Base-by-base conservation (phyloP, 805 yeast genomes). In the Grigorovia humatica region DNA sequence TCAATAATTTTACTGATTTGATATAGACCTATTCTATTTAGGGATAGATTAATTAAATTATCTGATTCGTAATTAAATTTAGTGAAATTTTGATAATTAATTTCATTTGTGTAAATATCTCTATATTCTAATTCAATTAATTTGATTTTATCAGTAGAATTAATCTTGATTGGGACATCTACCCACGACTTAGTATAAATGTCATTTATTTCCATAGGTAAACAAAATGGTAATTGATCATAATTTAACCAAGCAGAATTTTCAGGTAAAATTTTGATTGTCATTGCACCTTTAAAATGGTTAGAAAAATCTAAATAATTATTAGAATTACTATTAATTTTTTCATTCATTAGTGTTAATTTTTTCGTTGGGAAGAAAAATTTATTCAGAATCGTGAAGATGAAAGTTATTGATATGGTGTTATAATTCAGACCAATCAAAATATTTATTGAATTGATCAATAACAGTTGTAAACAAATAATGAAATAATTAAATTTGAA, bases 251-350 rank as follows among this genome's bases (percentile, higher is more conserved):
- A 73, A 4, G 95, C 96, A 0, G 95, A 83, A 45, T 95, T 85
- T 67, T 91, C 97, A 0, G 99, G 98, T 40, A 93, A 71, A 55
- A 86, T 85, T 61, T 90, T 85, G 55, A 93, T 83, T 0, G 90
- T 85, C 61, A 87, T 86, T 44, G 81, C 81, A 45, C 99, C 99
- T 60, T 80, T 84, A 65, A 90, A 85, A 65, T 89, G 95, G 48
- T 58, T 50, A 48, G 71, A 57, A 17, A 66, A 55, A 55, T 70
- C 59, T 49, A 63, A 13, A 27, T 57, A 59, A n/a, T 38, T 38
- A 38, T 38, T 38, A 7, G n/a, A 15, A 43, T 54, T 49, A 19
- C 12, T 15, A 43, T 64, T 66, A 4, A 76, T 69, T 0, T 77
- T 58, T 42, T 73, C 74, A 12, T 84, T 85, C 15, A 70, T 68